phyloP scores from a whole-genome alignment of 805 yeast genomes.

The Candida boidinii region DNA sequence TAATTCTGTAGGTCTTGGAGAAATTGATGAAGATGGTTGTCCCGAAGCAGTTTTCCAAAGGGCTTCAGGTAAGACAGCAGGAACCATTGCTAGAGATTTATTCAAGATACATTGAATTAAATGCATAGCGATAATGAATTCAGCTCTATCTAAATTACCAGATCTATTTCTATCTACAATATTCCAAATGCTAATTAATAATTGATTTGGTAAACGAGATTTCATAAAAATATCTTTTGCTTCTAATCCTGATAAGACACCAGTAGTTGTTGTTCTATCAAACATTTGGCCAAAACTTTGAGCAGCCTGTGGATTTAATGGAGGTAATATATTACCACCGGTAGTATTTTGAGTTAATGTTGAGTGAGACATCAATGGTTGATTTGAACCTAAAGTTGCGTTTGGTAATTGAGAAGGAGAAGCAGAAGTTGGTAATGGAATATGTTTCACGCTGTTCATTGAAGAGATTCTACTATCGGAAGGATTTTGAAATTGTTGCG shows the following conservation, averaged over 20 bases:
- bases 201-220: constrained; percentile 73
- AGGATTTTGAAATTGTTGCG: background rate
- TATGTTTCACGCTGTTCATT: no score
- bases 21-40: background rate
- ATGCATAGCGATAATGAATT: constrained; percentile 92
- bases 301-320: constrained; percentile 48
- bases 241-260: constrained; percentile 60
- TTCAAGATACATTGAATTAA: constrained; percentile 75
- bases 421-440: constrained; percentile 11
- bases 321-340: constrained; percentile 36
- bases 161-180: constrained; percentile 69
- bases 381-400: no score
- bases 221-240: constrained; percentile 85
- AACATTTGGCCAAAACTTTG: constrained; percentile 64
- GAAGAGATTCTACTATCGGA: no score
- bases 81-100: constrained; percentile 42
- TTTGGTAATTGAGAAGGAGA: constrained; percentile 24
- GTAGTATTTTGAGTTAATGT: constrained; percentile 8
- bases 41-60: constrained; percentile 23
- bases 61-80: constrained; percentile 22
- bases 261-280: constrained; percentile 53
- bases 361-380: constrained; percentile 14
- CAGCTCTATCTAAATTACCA: constrained; percentile 66
- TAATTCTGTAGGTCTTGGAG: background rate
- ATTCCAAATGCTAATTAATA: constrained; percentile 83